These are phyloP conservation scores for Medicago lupulina DNA, from an alignment of 306 rosid species.

Conservation along the genomic window DNA sequence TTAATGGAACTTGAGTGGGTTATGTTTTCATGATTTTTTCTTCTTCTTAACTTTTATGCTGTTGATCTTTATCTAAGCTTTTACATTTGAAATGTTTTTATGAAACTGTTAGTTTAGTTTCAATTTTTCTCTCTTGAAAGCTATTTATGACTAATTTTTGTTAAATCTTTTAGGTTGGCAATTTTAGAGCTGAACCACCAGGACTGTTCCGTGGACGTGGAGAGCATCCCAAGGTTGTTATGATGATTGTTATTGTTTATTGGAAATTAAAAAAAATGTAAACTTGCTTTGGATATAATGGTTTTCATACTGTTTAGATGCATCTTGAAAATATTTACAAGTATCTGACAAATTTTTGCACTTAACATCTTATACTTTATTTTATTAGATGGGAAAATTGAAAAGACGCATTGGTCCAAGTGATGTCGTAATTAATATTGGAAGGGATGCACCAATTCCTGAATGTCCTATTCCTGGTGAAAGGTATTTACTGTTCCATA, in stretches of 20 bases:
- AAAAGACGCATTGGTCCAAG: constrained; percentile 81
- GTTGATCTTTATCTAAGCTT: constrained; percentile 12
- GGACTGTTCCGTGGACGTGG: constrained; percentile 99
- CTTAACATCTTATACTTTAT: constrained; percentile 36
- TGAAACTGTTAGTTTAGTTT: constrained; percentile 24
- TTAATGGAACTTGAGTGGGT: neutral
- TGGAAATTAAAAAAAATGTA: constrained; percentile 7
- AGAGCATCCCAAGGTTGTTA: constrained; percentile 97
- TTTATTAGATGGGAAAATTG: constrained; percentile 86
- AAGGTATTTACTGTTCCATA: constrained; percentile 58
- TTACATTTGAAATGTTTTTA: constrained; percentile 13
- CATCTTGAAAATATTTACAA: constrained; percentile 8
- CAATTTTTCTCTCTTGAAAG: constrained; percentile 22
- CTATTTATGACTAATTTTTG: constrained; percentile 22
- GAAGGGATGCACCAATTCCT: constrained; percentile 87
- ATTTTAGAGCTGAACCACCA: constrained; percentile 98
- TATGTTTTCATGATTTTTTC: constrained; percentile 26
- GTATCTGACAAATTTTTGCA: constrained; percentile 10
- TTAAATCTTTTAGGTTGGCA: constrained; percentile 78
- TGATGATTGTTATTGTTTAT: constrained; percentile 41
- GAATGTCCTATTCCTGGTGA: constrained; percentile 95
- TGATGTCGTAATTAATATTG: constrained; percentile 88
- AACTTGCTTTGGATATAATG: constrained; percentile 33
- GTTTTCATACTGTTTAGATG: constrained; percentile 12
- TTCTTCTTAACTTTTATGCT: neutral